Percentiles rank a stretch among this genome's conserved stretches.
Evolutionary conservation across 1,284 basidiomycete genomes (phyloP).

Genomic region (Schizophyllum amplum): DNA sequence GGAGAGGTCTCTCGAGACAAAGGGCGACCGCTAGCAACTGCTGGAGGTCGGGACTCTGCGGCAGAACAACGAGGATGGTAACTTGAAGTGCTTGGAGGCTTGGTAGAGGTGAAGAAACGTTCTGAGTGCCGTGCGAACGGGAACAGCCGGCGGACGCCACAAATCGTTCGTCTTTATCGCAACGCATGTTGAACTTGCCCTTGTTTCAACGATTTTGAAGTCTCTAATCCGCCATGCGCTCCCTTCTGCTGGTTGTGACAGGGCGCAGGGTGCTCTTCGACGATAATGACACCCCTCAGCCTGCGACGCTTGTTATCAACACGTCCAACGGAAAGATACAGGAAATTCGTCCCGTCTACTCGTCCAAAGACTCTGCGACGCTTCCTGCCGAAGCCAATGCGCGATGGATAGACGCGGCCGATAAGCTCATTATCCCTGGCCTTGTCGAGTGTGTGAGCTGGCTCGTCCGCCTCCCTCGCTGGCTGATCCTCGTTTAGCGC

Average conservation of each 20-base stretch:
- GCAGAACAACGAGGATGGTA: neutral
- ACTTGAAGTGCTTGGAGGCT: too few species aligned
- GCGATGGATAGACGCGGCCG: slow-evolving; percentile 55
- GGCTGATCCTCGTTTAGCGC: slow-evolving; percentile 39
- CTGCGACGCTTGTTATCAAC: slow-evolving; percentile 70
- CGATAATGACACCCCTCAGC: slow-evolving; percentile 28
- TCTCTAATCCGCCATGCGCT: neutral
- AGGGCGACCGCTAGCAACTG: neutral
- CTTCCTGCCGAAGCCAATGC: slow-evolving; percentile 28
- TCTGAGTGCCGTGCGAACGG: neutral
- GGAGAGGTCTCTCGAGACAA: neutral
- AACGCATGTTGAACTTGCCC: neutral
- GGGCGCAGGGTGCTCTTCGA: slow-evolving; percentile 11
- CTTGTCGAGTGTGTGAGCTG: slow-evolving; percentile 67
- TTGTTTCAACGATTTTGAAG: neutral
- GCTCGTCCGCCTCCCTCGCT: slow-evolving; percentile 2
- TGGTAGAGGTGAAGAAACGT: neutral
- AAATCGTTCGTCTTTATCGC: neutral
- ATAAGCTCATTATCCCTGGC: slow-evolving; percentile 71
- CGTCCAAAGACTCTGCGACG: slow-evolving; percentile 20
- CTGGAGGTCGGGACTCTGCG: neutral
- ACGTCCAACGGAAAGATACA: slow-evolving; percentile 58
- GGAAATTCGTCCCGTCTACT: slow-evolving; percentile 33
- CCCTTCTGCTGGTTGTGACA: slow-evolving; percentile 6
- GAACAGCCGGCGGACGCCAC: neutral